Percentiles rank a stretch among this genome's conserved stretches.
phyloP scores from a whole-genome alignment of 345 rosid species.

The Murraya paniculata region DNA sequence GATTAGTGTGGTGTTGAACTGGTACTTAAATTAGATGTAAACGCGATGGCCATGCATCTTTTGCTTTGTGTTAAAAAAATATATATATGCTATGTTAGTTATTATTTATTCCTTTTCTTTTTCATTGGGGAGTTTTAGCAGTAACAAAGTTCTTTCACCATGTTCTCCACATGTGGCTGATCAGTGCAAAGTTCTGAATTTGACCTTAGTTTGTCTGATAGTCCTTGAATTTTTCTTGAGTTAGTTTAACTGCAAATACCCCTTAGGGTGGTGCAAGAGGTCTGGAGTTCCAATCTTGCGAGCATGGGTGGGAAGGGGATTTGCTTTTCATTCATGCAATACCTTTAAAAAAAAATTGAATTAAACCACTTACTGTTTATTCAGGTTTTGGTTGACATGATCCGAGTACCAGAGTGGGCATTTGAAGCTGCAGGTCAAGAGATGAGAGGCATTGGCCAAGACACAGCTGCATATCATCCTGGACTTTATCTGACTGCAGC shows the following conservation, averaged over 20 bases:
- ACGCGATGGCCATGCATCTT: not conserved
- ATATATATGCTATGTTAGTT: not conserved
- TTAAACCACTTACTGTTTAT: conserved; percentile 13
- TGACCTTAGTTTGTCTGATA: not conserved
- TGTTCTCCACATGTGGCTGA: not conserved
- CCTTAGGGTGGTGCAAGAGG: no score
- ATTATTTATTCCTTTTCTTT: not conserved
- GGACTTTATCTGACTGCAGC: conserved; percentile 92
- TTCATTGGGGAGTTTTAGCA: not conserved
- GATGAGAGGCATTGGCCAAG: conserved; percentile 93
- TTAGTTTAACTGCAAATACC: no score
- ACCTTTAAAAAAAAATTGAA: not conserved
- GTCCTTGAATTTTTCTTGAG: not conserved
- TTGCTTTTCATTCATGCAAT: no score
- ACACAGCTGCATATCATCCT: conserved; percentile 89
- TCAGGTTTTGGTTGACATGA: conserved; percentile 92
- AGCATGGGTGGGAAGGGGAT: no score
- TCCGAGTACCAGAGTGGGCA: conserved; percentile 98
- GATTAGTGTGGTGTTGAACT: not conserved
- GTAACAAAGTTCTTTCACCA: not conserved
- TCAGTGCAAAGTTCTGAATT: not conserved
- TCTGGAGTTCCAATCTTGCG: no score
- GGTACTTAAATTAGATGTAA: not conserved
- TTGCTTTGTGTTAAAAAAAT: not conserved
- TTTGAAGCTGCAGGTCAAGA: conserved; percentile 99